Evolutionary conservation across 2,329 filamentous ascomycete genomes (phyloP), one percentile per base, ranked within the genome.

Genomic region (Fusarium sp.): DNA sequence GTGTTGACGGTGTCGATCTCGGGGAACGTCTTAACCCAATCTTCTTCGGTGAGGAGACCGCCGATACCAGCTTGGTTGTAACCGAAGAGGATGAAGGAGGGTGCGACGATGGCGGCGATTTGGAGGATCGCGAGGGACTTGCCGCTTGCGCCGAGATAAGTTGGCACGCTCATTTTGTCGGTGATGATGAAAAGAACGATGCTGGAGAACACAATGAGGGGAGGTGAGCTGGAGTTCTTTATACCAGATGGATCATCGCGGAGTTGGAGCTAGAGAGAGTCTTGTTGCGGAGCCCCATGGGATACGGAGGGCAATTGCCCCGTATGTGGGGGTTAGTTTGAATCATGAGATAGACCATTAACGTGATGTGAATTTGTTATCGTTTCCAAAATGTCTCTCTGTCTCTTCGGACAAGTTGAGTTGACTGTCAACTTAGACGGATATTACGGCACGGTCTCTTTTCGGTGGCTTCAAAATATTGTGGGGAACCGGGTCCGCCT

Each of bases 31-130:
- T 81, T 81, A 57, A 88, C 87, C 63, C 88, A 87, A 75, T 87
- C 82, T 24, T 81, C 80, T 7, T 93, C 84, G 1, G 90, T 91
- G 60, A 94, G 83, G 55, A 94, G 86, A 59, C 88, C 88, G 40
- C 89, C 91, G 81, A 91, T 92, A 6, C 92, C 89, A 73, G 90
- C 88, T 78, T 91, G 89, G 79, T 92, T 91, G 74, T 86, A 85
- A 29, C 84, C 84, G 59, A 85, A 85, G 25, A 84, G 79, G 62
- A 84, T 81, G 61, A 81, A 83, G 14, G 82, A 75, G 7, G 83
- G 83, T 9, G 77, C 79, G 20, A 84, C 82, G 41, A 84, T 79
- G 48, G 83, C 76, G 16, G 78, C 78, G 56, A 82, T 77, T 69
- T 84, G 82, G 27, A 80, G 71, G 16, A 75, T 75, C 61, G 72